Conservation (phyloP, 441 rosid species). For the Bocquillonia castaneifolia region DNA sequence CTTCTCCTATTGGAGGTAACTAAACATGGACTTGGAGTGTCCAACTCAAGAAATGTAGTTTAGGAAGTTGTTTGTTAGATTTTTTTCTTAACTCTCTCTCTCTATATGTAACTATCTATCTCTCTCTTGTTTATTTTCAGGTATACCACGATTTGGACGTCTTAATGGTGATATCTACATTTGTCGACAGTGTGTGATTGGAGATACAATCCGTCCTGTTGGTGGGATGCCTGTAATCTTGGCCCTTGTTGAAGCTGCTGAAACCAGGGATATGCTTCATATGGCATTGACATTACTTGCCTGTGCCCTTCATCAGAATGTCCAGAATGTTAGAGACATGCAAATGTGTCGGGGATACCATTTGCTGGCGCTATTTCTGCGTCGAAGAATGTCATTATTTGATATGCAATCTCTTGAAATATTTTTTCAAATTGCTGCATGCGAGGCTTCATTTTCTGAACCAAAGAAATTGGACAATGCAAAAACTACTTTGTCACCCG, state of each 20-base stretch:
- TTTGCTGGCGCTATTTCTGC: constrained; percentile 94
- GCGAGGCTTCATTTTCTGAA: constrained; percentile 97
- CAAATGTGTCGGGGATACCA: constrained; percentile 97
- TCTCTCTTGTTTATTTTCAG: constrained; percentile 32
- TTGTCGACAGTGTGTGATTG: constrained; percentile 89
- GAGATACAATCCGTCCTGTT: constrained; percentile 84
- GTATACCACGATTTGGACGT: constrained; percentile 98
- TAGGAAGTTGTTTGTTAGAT: constrained; percentile 2
- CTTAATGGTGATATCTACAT: constrained; percentile 77
- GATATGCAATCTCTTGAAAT: constrained; percentile 98
- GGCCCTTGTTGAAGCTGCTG: constrained; percentile 96
- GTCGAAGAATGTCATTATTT: constrained; percentile 78
- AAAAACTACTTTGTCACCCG: constrained; percentile 43
- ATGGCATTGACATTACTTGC: constrained; percentile 95
- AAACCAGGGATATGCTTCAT: constrained; percentile 95
- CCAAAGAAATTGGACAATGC: constrained; percentile 66
- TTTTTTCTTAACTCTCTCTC: not conserved
- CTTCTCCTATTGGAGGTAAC: constrained; percentile 99
- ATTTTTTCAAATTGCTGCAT: constrained; percentile 98
- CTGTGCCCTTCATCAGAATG: constrained; percentile 90
- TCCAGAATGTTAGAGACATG: constrained; percentile 97
- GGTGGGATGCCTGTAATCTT: constrained; percentile 93
- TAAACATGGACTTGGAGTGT: constrained; percentile 5
- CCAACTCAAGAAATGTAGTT: constrained; percentile 5
- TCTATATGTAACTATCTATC: not conserved